phyloP scores from a whole-genome alignment of 2,329 filamentous ascomycete genomes.

The Colletotrichum sp. region DNA sequence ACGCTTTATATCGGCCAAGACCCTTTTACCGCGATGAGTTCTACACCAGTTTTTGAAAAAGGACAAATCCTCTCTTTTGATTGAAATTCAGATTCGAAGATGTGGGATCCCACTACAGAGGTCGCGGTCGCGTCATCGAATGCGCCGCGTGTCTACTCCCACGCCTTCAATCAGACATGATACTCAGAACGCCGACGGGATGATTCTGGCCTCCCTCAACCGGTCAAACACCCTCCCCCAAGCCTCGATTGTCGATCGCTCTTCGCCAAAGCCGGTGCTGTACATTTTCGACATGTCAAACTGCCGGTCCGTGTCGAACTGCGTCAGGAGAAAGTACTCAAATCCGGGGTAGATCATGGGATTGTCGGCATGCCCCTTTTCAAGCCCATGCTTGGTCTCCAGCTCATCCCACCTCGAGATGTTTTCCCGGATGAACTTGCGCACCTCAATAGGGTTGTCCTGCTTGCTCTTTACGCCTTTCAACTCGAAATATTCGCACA shows the following conservation, averaged over 20 bases:
- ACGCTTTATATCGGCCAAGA: constrained; percentile 36
- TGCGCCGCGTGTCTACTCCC: constrained; percentile 41
- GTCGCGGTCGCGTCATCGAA: constrained; percentile 42
- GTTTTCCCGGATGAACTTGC: constrained; percentile 37
- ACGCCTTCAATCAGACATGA: constrained; percentile 38
- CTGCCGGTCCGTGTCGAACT: constrained; percentile 49
- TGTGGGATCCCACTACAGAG: neutral
- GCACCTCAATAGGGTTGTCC: constrained; percentile 33
- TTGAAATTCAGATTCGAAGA: constrained; percentile 36
- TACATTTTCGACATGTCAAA: constrained; percentile 49
- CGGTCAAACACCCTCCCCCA: constrained; percentile 48
- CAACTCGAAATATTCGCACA: constrained; percentile 28
- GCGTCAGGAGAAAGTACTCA: constrained; percentile 45
- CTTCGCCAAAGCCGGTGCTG: constrained; percentile 43
- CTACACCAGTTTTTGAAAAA: neutral
- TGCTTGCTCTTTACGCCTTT: constrained; percentile 26
- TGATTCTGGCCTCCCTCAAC: constrained; percentile 45
- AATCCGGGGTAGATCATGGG: constrained; percentile 39
- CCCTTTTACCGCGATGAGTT: constrained; percentile 30
- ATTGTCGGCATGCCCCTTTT: constrained; percentile 40
- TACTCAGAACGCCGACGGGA: constrained; percentile 34
- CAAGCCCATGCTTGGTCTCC: constrained; percentile 38
- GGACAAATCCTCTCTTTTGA: neutral
- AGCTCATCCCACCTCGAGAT: constrained; percentile 33
- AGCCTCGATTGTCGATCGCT: constrained; percentile 38